Evolutionary conservation across 2,329 filamentous ascomycete species (phyloP), one percentile per base, ranked within the genome.

Genomic region (Ceratocystis lukuohia): DNA sequence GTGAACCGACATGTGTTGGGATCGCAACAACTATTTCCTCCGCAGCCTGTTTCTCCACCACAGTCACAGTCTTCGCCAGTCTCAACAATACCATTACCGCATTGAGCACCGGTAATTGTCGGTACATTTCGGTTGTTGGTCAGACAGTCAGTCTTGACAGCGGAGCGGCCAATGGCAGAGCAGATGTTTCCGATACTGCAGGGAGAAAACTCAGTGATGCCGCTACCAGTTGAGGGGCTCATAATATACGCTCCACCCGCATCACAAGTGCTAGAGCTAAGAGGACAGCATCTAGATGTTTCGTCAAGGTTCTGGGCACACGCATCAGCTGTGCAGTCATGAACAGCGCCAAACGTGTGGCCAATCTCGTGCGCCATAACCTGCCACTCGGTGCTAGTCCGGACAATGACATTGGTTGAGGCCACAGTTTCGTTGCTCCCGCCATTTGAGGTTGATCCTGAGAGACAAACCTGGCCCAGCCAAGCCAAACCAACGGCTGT

Each of bases 41-140:
- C 84, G 74, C 94, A 99, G 48, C 83, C 84, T 15, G 78, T 76
- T 15, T 79, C 77, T 65, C 93, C 93, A 69, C 94, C 94, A 72
- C 94, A 99, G 76, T 99, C 94, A 76, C 94, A 99, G 65, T 99
- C 88, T 76, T 99, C 94, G 69, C 91, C 94, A 20, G 83, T 79
- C 76, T 97, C 94, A 63, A 99, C 94, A 70, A 99, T 97, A 65
- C 94, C 94, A 75, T 99, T 99, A 67, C 94, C 94, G 75, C 94
- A 99, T 73, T 92, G 87, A 71, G 87, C 88, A 65, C 88, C 89
- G 0, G 86, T 88, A 71, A 96, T 89, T 33, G 88, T 94, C 41
- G 84, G 82, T 61, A 99, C 85, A 70, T 89, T 86, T 71, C 84
- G 85, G 79, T 99, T 99, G 74, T 89, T 86, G n/a, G 85, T 87